Percentiles rank a stretch among this genome's conserved stretches.
phyloP scores from a whole-genome alignment of 73 alveolate genomes.

The Diophrys sp. region DNA sequence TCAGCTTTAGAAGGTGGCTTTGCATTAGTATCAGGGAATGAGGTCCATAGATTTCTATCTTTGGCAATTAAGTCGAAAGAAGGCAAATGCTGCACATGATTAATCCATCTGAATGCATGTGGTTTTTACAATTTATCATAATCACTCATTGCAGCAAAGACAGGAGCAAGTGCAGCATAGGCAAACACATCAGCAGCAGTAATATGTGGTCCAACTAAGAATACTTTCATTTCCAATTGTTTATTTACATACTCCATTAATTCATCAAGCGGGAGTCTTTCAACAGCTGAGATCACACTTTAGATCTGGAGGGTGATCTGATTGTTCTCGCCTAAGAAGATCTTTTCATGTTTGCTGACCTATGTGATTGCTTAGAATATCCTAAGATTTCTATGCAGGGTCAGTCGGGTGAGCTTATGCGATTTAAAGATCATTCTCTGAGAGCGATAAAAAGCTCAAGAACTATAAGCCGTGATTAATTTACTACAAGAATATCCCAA shows the following conservation, averaged over 20 bases:
- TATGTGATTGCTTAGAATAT: background rate
- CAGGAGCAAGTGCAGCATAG: conserved; percentile 12
- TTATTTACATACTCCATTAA: conserved; percentile 20
- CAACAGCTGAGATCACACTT: background rate
- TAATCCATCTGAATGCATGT: conserved; percentile 80
- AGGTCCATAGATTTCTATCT: conserved; percentile 24
- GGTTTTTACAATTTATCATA: conserved; percentile 53
- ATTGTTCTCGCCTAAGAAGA: background rate
- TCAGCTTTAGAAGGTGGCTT: conserved; percentile 2
- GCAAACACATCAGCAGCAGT: conserved; percentile 61
- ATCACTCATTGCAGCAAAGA: conserved; percentile 33
- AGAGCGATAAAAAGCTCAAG: too few species aligned
- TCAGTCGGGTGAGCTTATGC: too few species aligned
- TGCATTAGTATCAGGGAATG: conserved; percentile 34
- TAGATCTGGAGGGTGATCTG: background rate
- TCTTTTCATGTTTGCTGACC: background rate
- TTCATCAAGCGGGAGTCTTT: conserved; percentile 3
- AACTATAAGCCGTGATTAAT: too few species aligned
- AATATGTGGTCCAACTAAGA: conserved; percentile 41
- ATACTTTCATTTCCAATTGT: conserved; percentile 32
- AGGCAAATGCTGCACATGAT: conserved; percentile 77
- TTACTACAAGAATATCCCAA: too few species aligned
- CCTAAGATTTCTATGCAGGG: too few species aligned
- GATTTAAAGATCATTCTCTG: too few species aligned
- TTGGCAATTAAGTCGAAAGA: conserved; percentile 55